phyloP scores from a whole-genome alignment of 495 filamentous ascomycete genomes.

The Rostrohypoxylon terebratum region DNA sequence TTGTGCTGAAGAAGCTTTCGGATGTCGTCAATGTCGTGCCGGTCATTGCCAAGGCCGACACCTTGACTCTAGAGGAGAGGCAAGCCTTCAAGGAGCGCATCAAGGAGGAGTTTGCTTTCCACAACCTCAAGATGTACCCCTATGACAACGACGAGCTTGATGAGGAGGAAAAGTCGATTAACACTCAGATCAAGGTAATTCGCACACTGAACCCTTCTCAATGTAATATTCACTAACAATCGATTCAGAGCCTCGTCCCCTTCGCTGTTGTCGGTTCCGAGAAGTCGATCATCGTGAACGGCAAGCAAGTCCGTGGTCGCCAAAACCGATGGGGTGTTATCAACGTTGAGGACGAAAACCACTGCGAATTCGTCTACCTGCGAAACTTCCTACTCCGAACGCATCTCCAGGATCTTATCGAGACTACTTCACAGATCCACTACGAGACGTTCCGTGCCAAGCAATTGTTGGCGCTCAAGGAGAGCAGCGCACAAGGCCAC shows the following conservation, averaged over 20 bases:
- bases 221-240: slow-evolving; percentile 44
- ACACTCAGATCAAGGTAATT: slow-evolving; percentile 92
- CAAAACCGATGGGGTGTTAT: slow-evolving; percentile 99
- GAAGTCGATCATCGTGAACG: slow-evolving; percentile 96
- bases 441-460: slow-evolving; percentile 99
- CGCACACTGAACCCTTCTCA: neutral
- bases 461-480: slow-evolving; percentile 96
- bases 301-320: slow-evolving; percentile 96
- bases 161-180: slow-evolving; percentile 92
- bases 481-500: slow-evolving; percentile 89
- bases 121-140: slow-evolving; percentile 99
- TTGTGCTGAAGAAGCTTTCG: slow-evolving; percentile 98
- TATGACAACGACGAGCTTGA: slow-evolving; percentile 99
- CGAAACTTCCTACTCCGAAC: slow-evolving; percentile 97
- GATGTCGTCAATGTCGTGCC: slow-evolving; percentile 99
- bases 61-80: slow-evolving; percentile 94
- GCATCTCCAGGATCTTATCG: slow-evolving; percentile 97
- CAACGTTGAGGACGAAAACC: slow-evolving; percentile 98
- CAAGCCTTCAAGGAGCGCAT: slow-evolving; percentile 98
- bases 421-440: slow-evolving; percentile 99
- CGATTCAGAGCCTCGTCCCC: slow-evolving; percentile 83
- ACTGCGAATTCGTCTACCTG: slow-evolving; percentile 99
- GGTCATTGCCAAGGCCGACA: slow-evolving; percentile 98
- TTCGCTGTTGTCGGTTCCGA: slow-evolving; percentile 98
- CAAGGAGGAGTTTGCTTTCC: slow-evolving; percentile 99